A percentile compares a stretch with the other conserved stretches of the same genome.
Conservation (phyloP, 352 stramenopile species). For the Pythium dissotocum region DNA sequence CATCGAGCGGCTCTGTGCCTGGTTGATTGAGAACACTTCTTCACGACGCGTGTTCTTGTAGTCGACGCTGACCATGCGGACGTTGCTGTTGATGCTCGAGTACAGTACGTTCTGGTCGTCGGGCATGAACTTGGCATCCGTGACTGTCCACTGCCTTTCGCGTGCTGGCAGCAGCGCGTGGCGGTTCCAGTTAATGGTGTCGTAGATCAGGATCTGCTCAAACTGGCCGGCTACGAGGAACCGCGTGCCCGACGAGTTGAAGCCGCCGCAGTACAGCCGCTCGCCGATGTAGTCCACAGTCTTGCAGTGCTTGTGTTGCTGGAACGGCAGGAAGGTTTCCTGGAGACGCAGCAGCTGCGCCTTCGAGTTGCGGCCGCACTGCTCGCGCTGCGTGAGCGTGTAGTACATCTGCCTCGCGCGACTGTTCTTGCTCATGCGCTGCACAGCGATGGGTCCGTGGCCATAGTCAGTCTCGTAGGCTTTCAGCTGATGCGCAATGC, state of each 20-base stretch:
- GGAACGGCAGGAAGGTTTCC: slow-evolving; percentile 81
- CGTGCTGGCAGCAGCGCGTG: slow-evolving; percentile 51
- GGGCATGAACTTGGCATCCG: slow-evolving; percentile 81
- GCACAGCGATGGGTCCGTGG: slow-evolving; percentile 22
- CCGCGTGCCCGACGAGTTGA: slow-evolving; percentile 64
- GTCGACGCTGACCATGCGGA: slow-evolving; percentile 75
- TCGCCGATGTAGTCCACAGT: slow-evolving; percentile 70
- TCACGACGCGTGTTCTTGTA: slow-evolving; percentile 55
- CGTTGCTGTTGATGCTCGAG: slow-evolving; percentile 80
- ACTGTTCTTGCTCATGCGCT: slow-evolving; percentile 33
- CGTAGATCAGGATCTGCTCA: slow-evolving; percentile 69
- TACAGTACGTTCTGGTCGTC: slow-evolving; percentile 75
- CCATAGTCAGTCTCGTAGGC: slow-evolving; percentile 44
- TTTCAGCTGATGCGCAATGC: slow-evolving; percentile 69
- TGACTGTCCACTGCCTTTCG: slow-evolving; percentile 82
- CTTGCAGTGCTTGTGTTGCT: slow-evolving; percentile 75
- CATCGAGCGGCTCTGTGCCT: neutral
- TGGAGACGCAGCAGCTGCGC: slow-evolving; percentile 70
- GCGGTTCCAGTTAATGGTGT: slow-evolving; percentile 70
- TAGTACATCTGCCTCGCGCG: slow-evolving; percentile 47
- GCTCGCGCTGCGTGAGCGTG: slow-evolving; percentile 67
- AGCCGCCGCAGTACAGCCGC: slow-evolving; percentile 78
- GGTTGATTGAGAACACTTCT: slow-evolving; percentile 45
- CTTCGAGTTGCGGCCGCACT: slow-evolving; percentile 59
- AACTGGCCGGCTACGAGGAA: slow-evolving; percentile 76